phyloP scores from a whole-genome alignment of 805 yeast genomes.

The Saccharomyces eubayanus region DNA sequence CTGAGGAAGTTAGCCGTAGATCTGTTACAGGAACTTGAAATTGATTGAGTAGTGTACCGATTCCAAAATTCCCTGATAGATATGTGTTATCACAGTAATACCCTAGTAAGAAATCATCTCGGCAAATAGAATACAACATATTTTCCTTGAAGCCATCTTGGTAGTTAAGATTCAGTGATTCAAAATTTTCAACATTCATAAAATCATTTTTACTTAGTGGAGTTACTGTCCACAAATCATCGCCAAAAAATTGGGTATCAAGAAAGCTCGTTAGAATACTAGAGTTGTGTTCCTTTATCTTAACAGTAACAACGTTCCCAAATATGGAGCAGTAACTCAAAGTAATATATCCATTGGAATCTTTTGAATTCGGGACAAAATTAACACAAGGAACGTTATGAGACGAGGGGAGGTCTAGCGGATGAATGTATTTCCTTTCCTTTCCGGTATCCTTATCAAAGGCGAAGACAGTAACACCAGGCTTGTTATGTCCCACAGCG shows the following conservation, averaged over 20 bases:
- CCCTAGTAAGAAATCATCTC: constrained; percentile 16
- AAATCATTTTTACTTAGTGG: constrained; percentile 16
- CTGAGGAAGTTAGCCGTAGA: constrained; percentile 9
- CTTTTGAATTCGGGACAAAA: constrained; percentile 10
- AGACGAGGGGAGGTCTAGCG: constrained; percentile 7
- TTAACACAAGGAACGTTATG: constrained; percentile 17
- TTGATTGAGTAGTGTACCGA: constrained; percentile 21
- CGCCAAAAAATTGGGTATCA: constrained; percentile 18
- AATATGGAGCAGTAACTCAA: constrained; percentile 14
- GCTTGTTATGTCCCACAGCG: constrained; percentile 20
- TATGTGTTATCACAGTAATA: constrained; percentile 9
- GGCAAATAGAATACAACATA: constrained; percentile 11
- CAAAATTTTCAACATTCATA: constrained; percentile 14
- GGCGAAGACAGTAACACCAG: constrained; percentile 16
- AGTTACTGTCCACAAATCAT: constrained; percentile 12
- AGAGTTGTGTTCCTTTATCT: constrained; percentile 5
- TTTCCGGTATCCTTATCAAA: background rate
- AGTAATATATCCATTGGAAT: constrained; percentile 7
- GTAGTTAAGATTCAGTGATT: constrained; percentile 17
- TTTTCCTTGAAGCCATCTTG: constrained; percentile 13
- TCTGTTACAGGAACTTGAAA: constrained; percentile 21
- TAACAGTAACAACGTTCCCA: constrained; percentile 16
- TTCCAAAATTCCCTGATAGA: constrained; percentile 19
- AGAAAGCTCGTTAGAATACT: constrained; percentile 2
- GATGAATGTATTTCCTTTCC: background rate